A percentile compares a stretch with the other conserved stretches of the same genome.
These are phyloP conservation scores for Fraxinus nigra DNA, from an alignment of 305 asterid genomes.

Conservation along the genomic window DNA sequence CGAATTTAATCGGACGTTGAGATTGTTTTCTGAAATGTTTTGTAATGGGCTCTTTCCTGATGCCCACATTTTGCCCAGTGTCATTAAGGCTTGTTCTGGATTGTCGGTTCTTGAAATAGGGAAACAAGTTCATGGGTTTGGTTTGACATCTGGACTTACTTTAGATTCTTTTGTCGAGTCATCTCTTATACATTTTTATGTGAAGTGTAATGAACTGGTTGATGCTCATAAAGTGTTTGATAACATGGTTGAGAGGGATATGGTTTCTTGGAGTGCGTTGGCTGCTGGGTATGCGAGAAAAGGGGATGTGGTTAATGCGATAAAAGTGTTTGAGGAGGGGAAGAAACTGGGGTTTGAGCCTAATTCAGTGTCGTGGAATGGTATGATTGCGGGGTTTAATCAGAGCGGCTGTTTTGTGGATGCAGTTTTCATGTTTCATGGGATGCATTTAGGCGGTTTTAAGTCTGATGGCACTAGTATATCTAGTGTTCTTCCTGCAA, in stretches of 20 bases:
- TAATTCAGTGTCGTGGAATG: slow-evolving; percentile 78
- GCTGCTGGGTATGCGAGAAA: slow-evolving; percentile 73
- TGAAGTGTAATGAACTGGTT: slow-evolving; percentile 49
- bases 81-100: slow-evolving; percentile 65
- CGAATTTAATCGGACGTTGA: slow-evolving; percentile 35
- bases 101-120: slow-evolving; percentile 42
- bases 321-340: slow-evolving; percentile 42
- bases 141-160: slow-evolving; percentile 50
- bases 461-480: slow-evolving; percentile 62
- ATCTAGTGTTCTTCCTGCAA: slow-evolving; percentile 85
- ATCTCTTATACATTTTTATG: slow-evolving; percentile 68
- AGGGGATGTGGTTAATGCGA: slow-evolving; percentile 57
- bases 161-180: slow-evolving; percentile 64
- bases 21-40: slow-evolving; percentile 48
- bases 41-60: slow-evolving; percentile 45
- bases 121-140: slow-evolving; percentile 69
- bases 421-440: slow-evolving; percentile 56
- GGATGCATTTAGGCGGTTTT: slow-evolving; percentile 61
- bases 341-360: slow-evolving; percentile 49
- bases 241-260: slow-evolving; percentile 53
- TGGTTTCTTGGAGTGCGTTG: slow-evolving; percentile 77
- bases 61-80: slow-evolving; percentile 57
- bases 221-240: slow-evolving; percentile 56
- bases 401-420: slow-evolving; percentile 67
- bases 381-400: slow-evolving; percentile 88